Conservation (phyloP, 345 rosid genomes). For the Sapria himalayana region DNA sequence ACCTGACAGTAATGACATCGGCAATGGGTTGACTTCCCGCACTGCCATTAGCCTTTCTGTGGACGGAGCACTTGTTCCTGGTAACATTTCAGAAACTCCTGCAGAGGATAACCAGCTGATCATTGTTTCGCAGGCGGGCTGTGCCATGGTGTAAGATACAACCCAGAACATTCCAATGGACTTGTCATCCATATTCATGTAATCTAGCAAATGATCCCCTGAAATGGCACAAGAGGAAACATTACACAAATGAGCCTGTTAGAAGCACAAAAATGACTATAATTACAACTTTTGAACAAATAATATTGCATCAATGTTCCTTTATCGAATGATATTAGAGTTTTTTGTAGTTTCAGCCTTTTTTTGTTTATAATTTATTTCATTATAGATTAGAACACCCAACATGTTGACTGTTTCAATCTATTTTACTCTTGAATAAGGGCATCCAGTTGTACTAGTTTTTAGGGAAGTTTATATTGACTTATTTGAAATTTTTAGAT, state of each 20-base stretch:
- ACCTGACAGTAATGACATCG: conserved; percentile 77
- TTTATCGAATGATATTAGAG: too few species aligned
- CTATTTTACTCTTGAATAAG: too few species aligned
- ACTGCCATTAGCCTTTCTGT: conserved; percentile 59
- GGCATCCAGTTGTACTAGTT: too few species aligned
- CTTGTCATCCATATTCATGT: conserved; percentile 90
- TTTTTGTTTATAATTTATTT: too few species aligned
- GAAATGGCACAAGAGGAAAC: conserved; percentile 12
- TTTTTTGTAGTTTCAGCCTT: too few species aligned
- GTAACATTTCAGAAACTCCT: conserved; percentile 45
- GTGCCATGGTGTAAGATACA: conserved; percentile 87
- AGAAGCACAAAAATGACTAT: too few species aligned
- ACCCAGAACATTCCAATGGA: conserved; percentile 99
- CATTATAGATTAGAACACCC: too few species aligned
- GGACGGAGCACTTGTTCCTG: conserved; percentile 43
- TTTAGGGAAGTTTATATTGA: too few species aligned
- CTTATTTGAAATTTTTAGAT: too few species aligned
- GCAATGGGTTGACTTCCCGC: conserved; percentile 89
- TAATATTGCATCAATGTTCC: background rate
- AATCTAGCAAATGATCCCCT: conserved; percentile 90
- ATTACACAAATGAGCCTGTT: background rate
- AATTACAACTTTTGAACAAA: background rate
- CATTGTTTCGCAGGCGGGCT: conserved; percentile 75
- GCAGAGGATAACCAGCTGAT: conserved; percentile 65
- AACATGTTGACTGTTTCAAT: too few species aligned